Evolutionary conservation across 768 basidiomycete species (phyloP).

Genomic region (Hericium erinaceus): DNA sequence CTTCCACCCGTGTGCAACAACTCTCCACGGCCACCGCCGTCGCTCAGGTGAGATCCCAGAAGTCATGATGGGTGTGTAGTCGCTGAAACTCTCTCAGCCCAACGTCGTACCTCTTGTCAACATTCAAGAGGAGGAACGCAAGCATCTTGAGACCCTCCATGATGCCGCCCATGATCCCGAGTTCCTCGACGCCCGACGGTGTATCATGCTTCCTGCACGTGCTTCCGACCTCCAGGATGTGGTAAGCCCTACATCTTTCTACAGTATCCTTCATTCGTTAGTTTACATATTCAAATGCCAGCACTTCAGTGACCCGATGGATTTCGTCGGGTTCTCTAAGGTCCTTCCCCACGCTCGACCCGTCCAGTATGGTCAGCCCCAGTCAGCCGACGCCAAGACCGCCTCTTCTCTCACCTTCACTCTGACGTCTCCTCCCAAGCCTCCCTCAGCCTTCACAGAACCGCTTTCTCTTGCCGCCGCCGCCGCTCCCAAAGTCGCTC

Average conservation of each 20-base stretch:
- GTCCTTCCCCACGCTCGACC: neutral
- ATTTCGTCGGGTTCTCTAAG: conserved; percentile 1
- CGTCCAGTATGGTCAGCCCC: neutral
- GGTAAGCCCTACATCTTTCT: neutral
- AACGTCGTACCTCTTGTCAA: neutral
- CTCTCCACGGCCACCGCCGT: no score
- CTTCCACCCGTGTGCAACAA: no score
- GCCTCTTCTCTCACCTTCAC: no score
- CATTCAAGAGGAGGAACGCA: neutral
- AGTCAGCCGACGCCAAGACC: no score
- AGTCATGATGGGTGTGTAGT: no score
- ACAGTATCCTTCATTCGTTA: neutral
- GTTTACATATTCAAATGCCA: neutral
- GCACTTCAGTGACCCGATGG: neutral
- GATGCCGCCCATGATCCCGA: conserved; percentile 1
- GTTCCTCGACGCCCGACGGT: neutral
- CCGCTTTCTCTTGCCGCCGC: no score
- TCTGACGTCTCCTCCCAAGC: no score
- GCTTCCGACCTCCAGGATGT: neutral
- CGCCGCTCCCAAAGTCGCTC: neutral
- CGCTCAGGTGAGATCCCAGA: no score
- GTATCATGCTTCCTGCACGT: neutral
- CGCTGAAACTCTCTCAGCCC: neutral
- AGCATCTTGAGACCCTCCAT: neutral
- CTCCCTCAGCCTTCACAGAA: no score